A percentile compares a stretch with the other conserved stretches of the same genome.
Evolutionary conservation across 176 grass and related monocot species (phyloP).

Genomic region (Tillandsia leiboldiana): DNA sequence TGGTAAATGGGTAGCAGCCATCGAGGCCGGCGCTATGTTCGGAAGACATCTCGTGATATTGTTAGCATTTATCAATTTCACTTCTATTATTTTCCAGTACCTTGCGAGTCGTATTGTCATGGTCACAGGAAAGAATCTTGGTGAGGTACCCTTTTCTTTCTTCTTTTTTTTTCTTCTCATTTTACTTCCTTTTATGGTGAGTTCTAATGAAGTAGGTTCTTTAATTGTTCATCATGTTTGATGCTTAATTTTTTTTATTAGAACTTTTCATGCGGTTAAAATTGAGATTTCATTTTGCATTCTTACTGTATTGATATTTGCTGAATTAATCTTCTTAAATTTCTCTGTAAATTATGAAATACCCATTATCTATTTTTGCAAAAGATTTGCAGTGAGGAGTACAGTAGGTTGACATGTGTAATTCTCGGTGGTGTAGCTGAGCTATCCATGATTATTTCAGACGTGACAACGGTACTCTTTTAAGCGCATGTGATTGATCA

Average conservation of each 20-base stretch:
- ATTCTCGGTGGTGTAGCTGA: background rate
- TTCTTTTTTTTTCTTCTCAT: too few relatives aligned
- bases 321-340: background rate
- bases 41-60: background rate
- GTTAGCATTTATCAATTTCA: conserved; percentile 7
- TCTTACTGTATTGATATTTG: background rate
- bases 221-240: too few relatives aligned
- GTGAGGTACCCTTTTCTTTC: background rate
- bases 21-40: conserved; percentile 3
- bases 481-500: background rate
- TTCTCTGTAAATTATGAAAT: background rate
- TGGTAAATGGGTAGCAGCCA: conserved; percentile 18
- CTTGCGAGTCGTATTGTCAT: conserved; percentile 15
- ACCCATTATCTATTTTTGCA: background rate
- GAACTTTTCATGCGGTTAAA: too few relatives aligned
- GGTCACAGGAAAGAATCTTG: conserved; percentile 12
- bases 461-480: conserved; percentile 9
- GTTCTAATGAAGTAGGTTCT: too few relatives aligned
- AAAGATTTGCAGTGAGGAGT: conserved; percentile 16
- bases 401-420: conserved; percentile 3
- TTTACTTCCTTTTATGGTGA: too few relatives aligned
- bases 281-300: too few relatives aligned
- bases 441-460: conserved; percentile 3
- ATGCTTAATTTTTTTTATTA: too few relatives aligned
- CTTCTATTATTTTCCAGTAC: conserved; percentile 17